phyloP scores from a whole-genome alignment of 2,329 filamentous ascomycete genomes.

The Fusarium fujikuroi region DNA sequence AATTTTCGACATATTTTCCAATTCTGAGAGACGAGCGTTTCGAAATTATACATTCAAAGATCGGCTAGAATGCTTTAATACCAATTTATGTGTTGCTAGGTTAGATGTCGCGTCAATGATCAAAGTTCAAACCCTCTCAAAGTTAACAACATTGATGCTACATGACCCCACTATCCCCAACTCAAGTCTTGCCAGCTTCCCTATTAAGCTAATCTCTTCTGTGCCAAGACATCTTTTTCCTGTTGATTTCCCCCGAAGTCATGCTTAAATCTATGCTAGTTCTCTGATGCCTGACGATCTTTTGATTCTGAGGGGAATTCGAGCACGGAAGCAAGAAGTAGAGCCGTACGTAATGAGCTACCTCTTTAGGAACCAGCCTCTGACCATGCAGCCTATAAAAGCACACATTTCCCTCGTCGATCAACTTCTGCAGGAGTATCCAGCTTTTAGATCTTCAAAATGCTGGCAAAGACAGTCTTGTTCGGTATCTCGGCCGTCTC shows the following conservation, averaged over 20 bases:
- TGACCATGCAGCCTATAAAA: slow-evolving; percentile 10
- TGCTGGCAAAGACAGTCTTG: slow-evolving; percentile 2
- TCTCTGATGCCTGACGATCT: not conserved
- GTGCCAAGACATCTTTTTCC: slow-evolving; percentile 25
- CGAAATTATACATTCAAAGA: too few species aligned
- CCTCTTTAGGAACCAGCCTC: not conserved
- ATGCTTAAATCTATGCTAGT: slow-evolving; percentile 17
- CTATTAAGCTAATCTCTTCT: slow-evolving; percentile 21
- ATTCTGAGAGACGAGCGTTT: rapidly evolving
- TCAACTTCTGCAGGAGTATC: rapidly evolving
- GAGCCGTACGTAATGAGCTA: slow-evolving; percentile 2
- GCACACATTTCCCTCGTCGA: not conserved
- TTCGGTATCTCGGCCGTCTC: slow-evolving; percentile 9
- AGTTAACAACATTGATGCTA: slow-evolving; percentile 7
- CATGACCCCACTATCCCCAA: slow-evolving; percentile 13
- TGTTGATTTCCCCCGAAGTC: not conserved
- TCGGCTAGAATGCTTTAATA: too few species aligned
- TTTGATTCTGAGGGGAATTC: not conserved
- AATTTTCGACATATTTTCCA: not conserved
- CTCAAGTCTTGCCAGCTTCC: slow-evolving; percentile 25
- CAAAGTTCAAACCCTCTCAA: slow-evolving; percentile 6
- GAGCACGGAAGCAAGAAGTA: slow-evolving; percentile 22
- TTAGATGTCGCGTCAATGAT: not conserved
- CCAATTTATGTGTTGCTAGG: rapidly evolving
- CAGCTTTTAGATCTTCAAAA: not conserved